These are phyloP conservation scores for Terana coerulea DNA, from an alignment of 768 basidiomycete genomes.

Conservation along the genomic window DNA sequence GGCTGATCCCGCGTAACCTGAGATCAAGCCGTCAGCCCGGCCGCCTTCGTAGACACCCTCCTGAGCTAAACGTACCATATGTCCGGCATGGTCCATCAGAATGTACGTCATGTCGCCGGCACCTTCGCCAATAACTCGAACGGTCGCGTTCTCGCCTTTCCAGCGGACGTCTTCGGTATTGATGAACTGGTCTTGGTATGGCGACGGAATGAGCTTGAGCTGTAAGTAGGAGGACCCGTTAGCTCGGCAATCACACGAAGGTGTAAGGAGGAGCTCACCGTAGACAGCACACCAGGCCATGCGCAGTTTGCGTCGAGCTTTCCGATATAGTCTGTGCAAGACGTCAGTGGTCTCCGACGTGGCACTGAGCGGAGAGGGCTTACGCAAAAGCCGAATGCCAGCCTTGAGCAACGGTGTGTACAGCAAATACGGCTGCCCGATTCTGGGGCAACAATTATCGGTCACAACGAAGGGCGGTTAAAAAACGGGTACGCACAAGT, in stretches of 20 bases:
- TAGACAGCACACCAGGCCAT: conserved; percentile 5
- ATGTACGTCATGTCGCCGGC: conserved; percentile 31
- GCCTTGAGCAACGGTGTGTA: background rate
- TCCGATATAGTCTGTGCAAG: conserved; percentile 2
- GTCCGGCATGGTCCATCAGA: conserved; percentile 27
- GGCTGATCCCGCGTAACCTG: conserved; percentile 18
- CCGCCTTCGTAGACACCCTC: background rate
- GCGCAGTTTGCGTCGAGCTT: conserved; percentile 3
- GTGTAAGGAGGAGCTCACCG: background rate
- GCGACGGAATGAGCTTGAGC: conserved; percentile 6
- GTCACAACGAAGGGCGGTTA: background rate
- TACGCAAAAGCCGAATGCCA: conserved; percentile 2
- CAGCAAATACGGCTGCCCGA: background rate
- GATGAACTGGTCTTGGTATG: background rate
- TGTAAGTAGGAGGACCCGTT: no score
- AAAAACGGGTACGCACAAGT: background rate
- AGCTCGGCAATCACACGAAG: background rate
- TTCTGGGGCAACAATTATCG: background rate
- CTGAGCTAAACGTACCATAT: conserved; percentile 22
- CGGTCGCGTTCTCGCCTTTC: conserved; percentile 11
- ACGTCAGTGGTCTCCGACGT: background rate
- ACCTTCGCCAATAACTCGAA: conserved; percentile 24
- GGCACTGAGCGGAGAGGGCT: background rate
- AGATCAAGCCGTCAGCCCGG: background rate
- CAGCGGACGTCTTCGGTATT: background rate